These are phyloP conservation scores for Neoscytalidium dimidiatum DNA, from an alignment of 2,329 filamentous ascomycete genomes.

Conservation along the genomic window DNA sequence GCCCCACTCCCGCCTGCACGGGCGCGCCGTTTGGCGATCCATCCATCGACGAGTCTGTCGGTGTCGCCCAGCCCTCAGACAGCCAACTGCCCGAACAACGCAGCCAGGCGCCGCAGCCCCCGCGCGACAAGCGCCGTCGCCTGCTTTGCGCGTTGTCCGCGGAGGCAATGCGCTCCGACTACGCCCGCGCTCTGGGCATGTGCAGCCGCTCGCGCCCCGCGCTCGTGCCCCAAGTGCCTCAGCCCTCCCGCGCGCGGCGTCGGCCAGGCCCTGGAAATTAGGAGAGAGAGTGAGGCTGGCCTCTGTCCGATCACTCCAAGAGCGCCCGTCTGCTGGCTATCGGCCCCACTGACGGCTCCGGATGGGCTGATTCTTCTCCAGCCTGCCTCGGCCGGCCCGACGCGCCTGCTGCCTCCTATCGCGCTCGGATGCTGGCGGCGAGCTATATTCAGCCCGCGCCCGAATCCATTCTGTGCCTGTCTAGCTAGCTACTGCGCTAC, in stretches of 20 bases:
- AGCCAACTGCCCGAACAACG: no score
- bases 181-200: background rate
- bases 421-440: background rate
- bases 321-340: background rate
- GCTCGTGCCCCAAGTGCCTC: no score
- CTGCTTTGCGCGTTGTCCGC: background rate
- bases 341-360: background rate
- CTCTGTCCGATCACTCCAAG: background rate
- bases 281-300: constrained; percentile 4
- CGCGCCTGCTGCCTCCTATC: constrained; percentile 8
- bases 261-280: background rate
- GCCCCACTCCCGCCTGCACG: background rate
- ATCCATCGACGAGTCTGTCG: constrained; percentile 3
- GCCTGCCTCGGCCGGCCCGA: constrained; percentile 4
- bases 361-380: constrained; percentile 11
- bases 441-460: constrained; percentile 8
- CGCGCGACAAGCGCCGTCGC: background rate
- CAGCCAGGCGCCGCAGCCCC: background rate
- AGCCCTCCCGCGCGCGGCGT: background rate
- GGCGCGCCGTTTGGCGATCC: constrained; percentile 12
- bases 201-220: background rate
- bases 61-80: constrained; percentile 7
- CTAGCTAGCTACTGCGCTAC: background rate
- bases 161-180: background rate
- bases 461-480: background rate